phyloP scores from a whole-genome alignment of 257 asterid genomes.

The Catharanthus roseus region DNA sequence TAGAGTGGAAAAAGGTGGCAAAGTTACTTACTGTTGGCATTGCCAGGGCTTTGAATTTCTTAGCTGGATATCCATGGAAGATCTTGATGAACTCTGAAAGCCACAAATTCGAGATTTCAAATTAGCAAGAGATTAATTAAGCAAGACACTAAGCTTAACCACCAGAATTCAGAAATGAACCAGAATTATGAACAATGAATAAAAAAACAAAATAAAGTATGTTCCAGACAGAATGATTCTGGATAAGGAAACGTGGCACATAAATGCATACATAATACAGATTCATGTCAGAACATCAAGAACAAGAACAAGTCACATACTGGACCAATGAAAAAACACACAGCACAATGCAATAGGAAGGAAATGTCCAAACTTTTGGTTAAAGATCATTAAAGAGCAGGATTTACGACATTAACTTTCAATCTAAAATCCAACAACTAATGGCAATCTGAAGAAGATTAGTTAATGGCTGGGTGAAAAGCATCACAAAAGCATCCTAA shows the following conservation, averaged over 20 bases:
- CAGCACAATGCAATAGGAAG: not conserved
- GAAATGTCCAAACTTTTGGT: not conserved
- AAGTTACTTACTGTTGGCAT: not conserved
- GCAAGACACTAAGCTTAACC: not conserved
- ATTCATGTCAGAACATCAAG: not conserved
- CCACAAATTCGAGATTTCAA: not conserved
- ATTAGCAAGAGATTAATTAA: not conserved
- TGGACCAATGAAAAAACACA: not conserved
- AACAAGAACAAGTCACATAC: not conserved
- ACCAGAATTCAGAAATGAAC: not conserved
- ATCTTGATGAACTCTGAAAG: slow-evolving; percentile 1
- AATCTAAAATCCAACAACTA: not conserved
- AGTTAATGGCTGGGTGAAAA: too few species aligned
- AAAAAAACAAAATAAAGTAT: not conserved
- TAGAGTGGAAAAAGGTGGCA: not conserved
- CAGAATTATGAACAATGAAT: not conserved
- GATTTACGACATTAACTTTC: not conserved
- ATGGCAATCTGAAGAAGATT: not conserved
- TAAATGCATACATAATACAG: not conserved
- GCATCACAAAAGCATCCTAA: not conserved
- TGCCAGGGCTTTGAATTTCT: not conserved
- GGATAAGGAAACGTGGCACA: slow-evolving; percentile 4
- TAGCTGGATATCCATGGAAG: not conserved
- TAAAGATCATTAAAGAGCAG: not conserved
- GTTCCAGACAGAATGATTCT: not conserved